These are phyloP conservation scores for Acanthamoeba culbertsoni DNA, from an alignment of 208 protist species.

Conservation along the genomic window DNA sequence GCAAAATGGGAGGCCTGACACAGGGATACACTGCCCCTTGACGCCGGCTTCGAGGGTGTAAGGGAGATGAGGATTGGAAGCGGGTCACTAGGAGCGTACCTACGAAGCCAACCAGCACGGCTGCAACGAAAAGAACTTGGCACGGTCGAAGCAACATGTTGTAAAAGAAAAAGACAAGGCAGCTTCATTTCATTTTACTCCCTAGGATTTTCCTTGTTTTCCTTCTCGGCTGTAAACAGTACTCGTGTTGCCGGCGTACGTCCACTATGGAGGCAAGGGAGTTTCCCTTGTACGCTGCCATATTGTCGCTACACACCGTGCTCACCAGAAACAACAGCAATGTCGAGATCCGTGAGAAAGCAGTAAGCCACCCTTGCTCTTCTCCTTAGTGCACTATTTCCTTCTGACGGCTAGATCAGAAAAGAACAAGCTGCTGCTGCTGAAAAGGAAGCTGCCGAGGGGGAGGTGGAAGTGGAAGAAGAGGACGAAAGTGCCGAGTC, in stretches of 20 bases:
- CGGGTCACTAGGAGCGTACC: too few relatives aligned
- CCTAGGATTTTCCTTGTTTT: too few relatives aligned
- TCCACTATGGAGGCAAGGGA: too few relatives aligned
- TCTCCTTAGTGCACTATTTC: neutral
- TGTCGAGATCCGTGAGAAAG: slow-evolving; percentile 42
- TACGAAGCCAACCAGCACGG: neutral
- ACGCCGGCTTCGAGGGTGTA: neutral
- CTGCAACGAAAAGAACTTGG: too few relatives aligned
- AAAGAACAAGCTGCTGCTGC: neutral
- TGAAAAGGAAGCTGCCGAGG: slow-evolving; percentile 45
- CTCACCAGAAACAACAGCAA: neutral
- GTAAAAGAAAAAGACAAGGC: too few relatives aligned
- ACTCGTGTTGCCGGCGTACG: too few relatives aligned
- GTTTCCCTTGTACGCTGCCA: too few relatives aligned
- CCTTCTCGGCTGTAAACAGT: too few relatives aligned
- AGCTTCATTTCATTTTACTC: too few relatives aligned
- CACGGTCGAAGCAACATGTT: too few relatives aligned
- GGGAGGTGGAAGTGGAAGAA: slow-evolving; percentile 33
- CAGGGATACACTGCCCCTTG: neutral
- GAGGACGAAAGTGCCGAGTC: neutral
- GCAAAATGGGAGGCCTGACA: slow-evolving; percentile 42
- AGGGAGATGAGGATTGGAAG: neutral
- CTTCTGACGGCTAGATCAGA: neutral
- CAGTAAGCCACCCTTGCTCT: neutral
- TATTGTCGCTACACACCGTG: neutral